phyloP scores from a whole-genome alignment of 345 rosid genomes.

The Sisymbrium altissimum region DNA sequence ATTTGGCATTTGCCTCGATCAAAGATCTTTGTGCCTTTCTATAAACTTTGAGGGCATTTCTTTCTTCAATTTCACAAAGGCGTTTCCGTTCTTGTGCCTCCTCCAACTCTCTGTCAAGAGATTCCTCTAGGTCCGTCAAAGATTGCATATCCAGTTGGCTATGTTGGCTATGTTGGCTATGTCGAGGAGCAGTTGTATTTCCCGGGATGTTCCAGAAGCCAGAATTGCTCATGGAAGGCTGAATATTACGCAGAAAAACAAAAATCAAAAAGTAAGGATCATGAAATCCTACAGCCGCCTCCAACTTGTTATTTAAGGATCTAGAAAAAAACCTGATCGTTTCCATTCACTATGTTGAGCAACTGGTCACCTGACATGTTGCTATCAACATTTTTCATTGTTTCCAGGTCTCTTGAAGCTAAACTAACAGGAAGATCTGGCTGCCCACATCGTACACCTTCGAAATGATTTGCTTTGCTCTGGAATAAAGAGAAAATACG shows the following conservation, averaged over 20 bases:
- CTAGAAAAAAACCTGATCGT: constrained; percentile 43
- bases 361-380: constrained; percentile 38
- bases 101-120: constrained; percentile 80
- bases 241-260: constrained; percentile 18
- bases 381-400: constrained; percentile 28
- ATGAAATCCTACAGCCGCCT: constrained; percentile 5
- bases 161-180: constrained; percentile 33
- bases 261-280: constrained; percentile 17
- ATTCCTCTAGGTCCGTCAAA: constrained; percentile 70
- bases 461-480: constrained; percentile 16
- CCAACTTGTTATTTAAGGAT: constrained; percentile 15
- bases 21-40: constrained; percentile 83
- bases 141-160: constrained; percentile 42
- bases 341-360: constrained; percentile 29
- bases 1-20: constrained; percentile 84
- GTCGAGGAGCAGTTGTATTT: constrained; percentile 38
- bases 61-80: constrained; percentile 88
- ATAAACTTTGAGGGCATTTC: constrained; percentile 85
- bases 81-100: constrained; percentile 70
- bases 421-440: constrained; percentile 30
- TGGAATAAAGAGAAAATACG: constrained; percentile 6
- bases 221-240: constrained; percentile 46
- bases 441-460: constrained; percentile 22
- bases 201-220: constrained; percentile 40
- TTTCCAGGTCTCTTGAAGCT: constrained; percentile 37